A percentile compares a stretch with the other conserved stretches of the same genome.
Conservation (phyloP, 208 protist genomes). For the Trypanosoma cruzi region DNA sequence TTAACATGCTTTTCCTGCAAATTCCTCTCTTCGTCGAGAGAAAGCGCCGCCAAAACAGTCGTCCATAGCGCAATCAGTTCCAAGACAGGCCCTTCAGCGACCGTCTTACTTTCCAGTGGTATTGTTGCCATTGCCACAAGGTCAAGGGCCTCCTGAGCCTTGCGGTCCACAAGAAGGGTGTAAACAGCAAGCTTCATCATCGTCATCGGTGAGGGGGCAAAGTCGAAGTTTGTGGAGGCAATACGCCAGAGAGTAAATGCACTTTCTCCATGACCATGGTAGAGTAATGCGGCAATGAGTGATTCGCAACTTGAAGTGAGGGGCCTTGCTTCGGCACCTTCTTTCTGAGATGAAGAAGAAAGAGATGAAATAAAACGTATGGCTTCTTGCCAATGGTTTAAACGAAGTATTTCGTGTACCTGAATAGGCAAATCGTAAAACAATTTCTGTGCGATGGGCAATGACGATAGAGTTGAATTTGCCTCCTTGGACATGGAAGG, state of each 20-base stretch:
- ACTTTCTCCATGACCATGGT: slow-evolving; percentile 25
- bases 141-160: slow-evolving; percentile 38
- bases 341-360: background rate
- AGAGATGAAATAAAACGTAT: slow-evolving; percentile 12
- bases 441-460: background rate
- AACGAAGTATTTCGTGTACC: background rate
- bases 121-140: slow-evolving; percentile 20
- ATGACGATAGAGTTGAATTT: background rate
- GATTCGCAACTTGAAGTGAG: slow-evolving; percentile 6
- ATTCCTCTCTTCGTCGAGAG: background rate
- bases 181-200: slow-evolving; percentile 46
- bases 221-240: slow-evolving; percentile 15
- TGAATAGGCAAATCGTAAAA: background rate
- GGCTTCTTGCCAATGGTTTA: slow-evolving; percentile 22
- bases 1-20: background rate
- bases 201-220: slow-evolving; percentile 20
- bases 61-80: slow-evolving; percentile 13
- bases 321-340: background rate
- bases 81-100: background rate
- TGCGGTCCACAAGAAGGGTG: slow-evolving; percentile 42
- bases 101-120: background rate
- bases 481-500: background rate
- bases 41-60: slow-evolving; percentile 2
- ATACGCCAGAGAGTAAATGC: slow-evolving; percentile 36
- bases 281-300: slow-evolving; percentile 32